Evolutionary conservation across 139 green algal species (phyloP), one percentile per base, ranked within the genome.

Genomic region (Chlamydomonas eustigma): DNA sequence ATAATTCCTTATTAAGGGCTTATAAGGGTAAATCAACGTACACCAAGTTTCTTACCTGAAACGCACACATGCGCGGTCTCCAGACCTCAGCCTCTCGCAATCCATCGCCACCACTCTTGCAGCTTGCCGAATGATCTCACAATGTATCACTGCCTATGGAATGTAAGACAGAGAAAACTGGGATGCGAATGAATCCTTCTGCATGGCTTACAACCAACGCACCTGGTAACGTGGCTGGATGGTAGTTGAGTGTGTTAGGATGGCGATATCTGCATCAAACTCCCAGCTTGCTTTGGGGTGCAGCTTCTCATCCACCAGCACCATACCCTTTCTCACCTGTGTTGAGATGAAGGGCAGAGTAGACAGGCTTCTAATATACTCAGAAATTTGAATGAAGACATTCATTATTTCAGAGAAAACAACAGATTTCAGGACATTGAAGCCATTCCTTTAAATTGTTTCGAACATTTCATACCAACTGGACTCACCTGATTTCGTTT

Each of bases 161-260:
- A 18, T 28, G 12, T 28, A 33, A n/a, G 24, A 25, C 58, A 30
- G n/a, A 30, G 33, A 69, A 6, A 33, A 6, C 31, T 32, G 22
- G 22, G 25, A 25, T 30, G 12, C 58, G 22, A 18, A 37, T 30
- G 58, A 30, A 30, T 25, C 25, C 58, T 32, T 25, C n/a, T n/a
- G n/a, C n/a, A n/a, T n/a, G n/a, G n/a, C n/a, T n/a, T n/a, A n/a
- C n/a, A n/a, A n/a, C 18, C 44, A 12, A 58, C 44, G 44, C 66
- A 90, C 82, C 80, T 95, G 90, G 80, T 97, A 95, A 39, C 88
- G 74, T 1, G 91, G 90, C 81, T 94, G 89, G 50, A 98, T 97
- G 75, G 93, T 98, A 74, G 92, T 98, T 51, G 86, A 88, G 75
- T 97, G 93, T 1, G 91, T 96, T 4, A 98, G 85, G 44, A 98